These are phyloP conservation scores for Marasmius oreades DNA, from an alignment of 1,284 basidiomycete species.

Conservation along the genomic window DNA sequence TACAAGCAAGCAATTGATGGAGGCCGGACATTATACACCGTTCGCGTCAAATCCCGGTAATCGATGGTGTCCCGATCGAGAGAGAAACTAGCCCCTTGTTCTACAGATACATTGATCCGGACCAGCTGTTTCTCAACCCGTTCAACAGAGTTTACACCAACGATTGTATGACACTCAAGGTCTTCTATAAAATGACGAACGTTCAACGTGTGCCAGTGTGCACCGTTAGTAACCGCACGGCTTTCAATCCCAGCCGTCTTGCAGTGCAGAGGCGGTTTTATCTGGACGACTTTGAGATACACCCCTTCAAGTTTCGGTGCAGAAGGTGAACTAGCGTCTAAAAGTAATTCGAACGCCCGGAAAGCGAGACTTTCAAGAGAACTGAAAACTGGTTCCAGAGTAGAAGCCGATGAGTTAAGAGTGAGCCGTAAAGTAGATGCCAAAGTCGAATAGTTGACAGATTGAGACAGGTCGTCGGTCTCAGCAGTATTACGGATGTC, in stretches of 20 bases:
- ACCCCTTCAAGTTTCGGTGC: constrained; percentile 27
- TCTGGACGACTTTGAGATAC: constrained; percentile 41
- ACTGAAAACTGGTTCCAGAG: constrained; percentile 26
- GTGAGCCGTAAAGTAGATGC: constrained; percentile 24
- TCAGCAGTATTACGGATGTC: constrained; percentile 50
- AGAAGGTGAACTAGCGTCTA: constrained; percentile 34
- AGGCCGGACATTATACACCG: constrained; percentile 29
- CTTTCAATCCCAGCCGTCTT: constrained; percentile 42
- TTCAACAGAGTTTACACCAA: constrained; percentile 77
- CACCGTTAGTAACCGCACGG: constrained; percentile 23
- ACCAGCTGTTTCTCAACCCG: constrained; percentile 67
- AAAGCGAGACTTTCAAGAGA: constrained; percentile 41
- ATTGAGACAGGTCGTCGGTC: constrained; percentile 54
- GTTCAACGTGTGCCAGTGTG: constrained; percentile 20
- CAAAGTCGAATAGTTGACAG: constrained; percentile 58
- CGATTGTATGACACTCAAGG: constrained; percentile 55
- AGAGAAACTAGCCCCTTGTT: constrained; percentile 22
- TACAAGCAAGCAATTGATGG: not conserved
- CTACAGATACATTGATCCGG: constrained; percentile 52
- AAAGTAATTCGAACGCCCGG: constrained; percentile 40
- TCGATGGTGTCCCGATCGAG: constrained; percentile 24
- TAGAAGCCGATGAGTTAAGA: constrained; percentile 14
- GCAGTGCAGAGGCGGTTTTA: constrained; percentile 53
- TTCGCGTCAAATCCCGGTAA: constrained; percentile 26
- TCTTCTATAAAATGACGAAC: constrained; percentile 42